These are phyloP conservation scores for Nicotiana knightiana DNA, from an alignment of 257 asterid genomes.

Conservation along the genomic window DNA sequence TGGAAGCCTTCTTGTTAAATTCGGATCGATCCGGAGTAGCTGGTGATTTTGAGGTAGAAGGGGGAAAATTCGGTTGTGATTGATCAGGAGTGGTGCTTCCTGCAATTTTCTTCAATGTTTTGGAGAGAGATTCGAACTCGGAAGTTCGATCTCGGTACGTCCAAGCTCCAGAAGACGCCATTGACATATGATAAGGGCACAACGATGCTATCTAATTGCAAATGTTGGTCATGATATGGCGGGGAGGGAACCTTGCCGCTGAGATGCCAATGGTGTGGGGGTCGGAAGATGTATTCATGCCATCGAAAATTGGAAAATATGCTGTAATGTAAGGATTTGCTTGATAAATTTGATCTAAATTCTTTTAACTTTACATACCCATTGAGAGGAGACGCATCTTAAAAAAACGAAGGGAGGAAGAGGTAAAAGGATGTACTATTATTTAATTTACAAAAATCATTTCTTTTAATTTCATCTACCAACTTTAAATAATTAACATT, in stretches of 20 bases:
- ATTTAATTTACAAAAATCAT: no score
- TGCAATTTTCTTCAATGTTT: slow-evolving; percentile 39
- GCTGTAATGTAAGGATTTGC: no score
- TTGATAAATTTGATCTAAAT: no score
- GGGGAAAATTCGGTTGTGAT: background rate
- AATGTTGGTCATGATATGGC: background rate
- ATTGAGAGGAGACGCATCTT: no score
- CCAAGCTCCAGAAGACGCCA: slow-evolving; percentile 36
- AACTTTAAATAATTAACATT: no score
- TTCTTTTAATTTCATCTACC: no score
- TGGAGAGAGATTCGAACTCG: slow-evolving; percentile 46
- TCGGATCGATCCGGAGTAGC: slow-evolving; percentile 56
- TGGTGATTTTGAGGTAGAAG: background rate
- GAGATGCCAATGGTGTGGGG: no score
- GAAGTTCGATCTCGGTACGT: slow-evolving; percentile 63
- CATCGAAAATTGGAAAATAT: no score
- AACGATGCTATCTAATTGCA: background rate
- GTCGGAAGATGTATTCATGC: no score
- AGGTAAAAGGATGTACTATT: no score
- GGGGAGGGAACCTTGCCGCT: background rate
- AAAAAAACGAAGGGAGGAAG: no score
- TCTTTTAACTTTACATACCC: no score
- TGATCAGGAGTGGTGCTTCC: slow-evolving; percentile 7
- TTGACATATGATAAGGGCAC: slow-evolving; percentile 2
- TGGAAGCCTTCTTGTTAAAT: slow-evolving; percentile 64